A percentile compares a stretch with the other conserved stretches of the same genome.
Conservation (phyloP, 1,284 basidiomycete species). For the Stygiomarasmius scandens region DNA sequence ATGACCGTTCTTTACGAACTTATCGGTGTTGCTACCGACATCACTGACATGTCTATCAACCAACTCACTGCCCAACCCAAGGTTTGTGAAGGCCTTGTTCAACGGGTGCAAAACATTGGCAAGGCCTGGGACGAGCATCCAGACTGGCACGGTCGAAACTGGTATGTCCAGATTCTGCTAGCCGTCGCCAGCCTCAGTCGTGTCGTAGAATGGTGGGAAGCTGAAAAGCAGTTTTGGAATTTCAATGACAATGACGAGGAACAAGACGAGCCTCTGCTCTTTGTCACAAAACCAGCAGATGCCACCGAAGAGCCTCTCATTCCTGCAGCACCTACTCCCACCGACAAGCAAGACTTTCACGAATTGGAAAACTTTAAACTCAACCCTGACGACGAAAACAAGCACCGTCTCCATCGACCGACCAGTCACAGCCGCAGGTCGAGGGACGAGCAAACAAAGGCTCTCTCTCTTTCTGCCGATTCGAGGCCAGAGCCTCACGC, state of each 20-base stretch:
- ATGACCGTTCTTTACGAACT: slow-evolving; percentile 91
- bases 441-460: slow-evolving; percentile 60
- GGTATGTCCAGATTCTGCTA: slow-evolving; percentile 96
- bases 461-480: slow-evolving; percentile 39
- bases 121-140: slow-evolving; percentile 96
- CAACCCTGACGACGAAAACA: slow-evolving; percentile 61
- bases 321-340: slow-evolving; percentile 42
- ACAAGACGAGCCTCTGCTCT: slow-evolving; percentile 85
- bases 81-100: slow-evolving; percentile 84
- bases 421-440: slow-evolving; percentile 55
- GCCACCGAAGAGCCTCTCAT: slow-evolving; percentile 37
- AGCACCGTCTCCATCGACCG: slow-evolving; percentile 50
- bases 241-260: slow-evolving; percentile 94
- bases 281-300: slow-evolving; percentile 84
- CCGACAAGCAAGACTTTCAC: slow-evolving; percentile 42
- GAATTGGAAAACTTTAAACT: slow-evolving; percentile 49
- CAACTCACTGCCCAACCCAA: slow-evolving; percentile 87
- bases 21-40: slow-evolving; percentile 93
- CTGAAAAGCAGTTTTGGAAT: slow-evolving; percentile 99
- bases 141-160: slow-evolving; percentile 96
- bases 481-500: slow-evolving; percentile 35
- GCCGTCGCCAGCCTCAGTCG: slow-evolving; percentile 96
- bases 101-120: slow-evolving; percentile 89
- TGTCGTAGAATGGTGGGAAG: slow-evolving; percentile 99
- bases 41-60: slow-evolving; percentile 87